Evolutionary conservation across 805 yeast species (phyloP), one percentile per base, ranked within the genome.

Genomic region (Danielozyma ontarioensis): DNA sequence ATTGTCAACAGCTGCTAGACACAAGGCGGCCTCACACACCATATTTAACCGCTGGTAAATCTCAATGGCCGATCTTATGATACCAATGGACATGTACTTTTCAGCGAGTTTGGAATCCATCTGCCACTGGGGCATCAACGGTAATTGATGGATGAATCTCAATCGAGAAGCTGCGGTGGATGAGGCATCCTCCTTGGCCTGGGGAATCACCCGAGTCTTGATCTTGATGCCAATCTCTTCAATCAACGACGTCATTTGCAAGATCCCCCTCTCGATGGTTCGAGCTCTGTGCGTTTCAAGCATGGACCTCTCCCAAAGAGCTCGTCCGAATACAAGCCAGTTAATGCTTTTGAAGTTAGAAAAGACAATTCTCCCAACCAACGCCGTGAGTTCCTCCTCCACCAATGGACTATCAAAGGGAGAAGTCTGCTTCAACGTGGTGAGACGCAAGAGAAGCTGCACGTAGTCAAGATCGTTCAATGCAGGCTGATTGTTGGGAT

Each of bases 241-340:
- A 17, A 89, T 93, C 27, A 93, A 64, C 3, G 95, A 80, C 34
- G 89, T 90, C 81, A 93, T 80, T 59, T 93, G 98, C 32, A 93
- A 66, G 4, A 89, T 79, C 32, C 97, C 97, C 54, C 98, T 74
- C 60, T 93, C 97, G 16, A 90, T 81, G 1, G 97, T 90, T 52
- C 83, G 80, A 1, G 95, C 78, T 44, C 78, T 80, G 31, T 72
- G 70, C 0, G 95, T 75, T 55, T 93, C 98, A 24, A 89, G 64
- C 14, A 84, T 48, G 5, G 96, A 86, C 54, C 97, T 75, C 50
- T 82, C 84, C 96, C 97, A 93, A 28, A 93, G 63, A 0, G 95
- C 83, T 41, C 89, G 70, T 2, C 89, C 76, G 48, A 80, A 87
- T 3, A 90, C 55, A 1, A 83, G 60, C 88, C 96, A 88, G 55